A percentile compares a stretch with the other conserved stretches of the same genome.
These are phyloP conservation scores for Phaeosphaeriaceae sp. DNA, from an alignment of 2,329 filamentous ascomycete species.

Conservation along the genomic window DNA sequence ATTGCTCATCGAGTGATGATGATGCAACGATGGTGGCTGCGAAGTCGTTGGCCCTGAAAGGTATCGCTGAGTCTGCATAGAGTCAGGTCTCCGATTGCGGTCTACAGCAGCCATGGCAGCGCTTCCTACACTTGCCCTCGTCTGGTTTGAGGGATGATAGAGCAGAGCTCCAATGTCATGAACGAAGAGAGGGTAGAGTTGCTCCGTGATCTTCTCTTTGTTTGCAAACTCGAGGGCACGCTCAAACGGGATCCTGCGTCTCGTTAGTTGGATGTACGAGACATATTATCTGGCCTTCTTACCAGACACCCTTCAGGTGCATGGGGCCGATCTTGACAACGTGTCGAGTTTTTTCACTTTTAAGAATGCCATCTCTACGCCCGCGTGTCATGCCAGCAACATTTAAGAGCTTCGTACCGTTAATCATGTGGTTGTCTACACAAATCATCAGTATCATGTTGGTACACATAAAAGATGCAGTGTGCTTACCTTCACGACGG, in stretches of 20 bases:
- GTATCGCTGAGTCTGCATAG: constrained; percentile 53
- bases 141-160: constrained; percentile 91
- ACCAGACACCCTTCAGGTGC: constrained; percentile 82
- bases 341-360: constrained; percentile 95
- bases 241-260: constrained; percentile 89
- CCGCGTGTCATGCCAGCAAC: constrained; percentile 98
- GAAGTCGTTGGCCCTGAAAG: constrained; percentile 66
- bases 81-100: constrained; percentile 55
- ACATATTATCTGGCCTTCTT: constrained; percentile 4
- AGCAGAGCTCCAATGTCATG: constrained; percentile 94
- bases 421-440: constrained; percentile 98
- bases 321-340: constrained; percentile 99
- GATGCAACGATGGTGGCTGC: constrained; percentile 72
- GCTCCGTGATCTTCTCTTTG: constrained; percentile 98
- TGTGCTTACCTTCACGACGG: constrained; percentile 76
- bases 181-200: constrained; percentile 93
- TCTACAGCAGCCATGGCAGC: constrained; percentile 77
- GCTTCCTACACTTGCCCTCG: constrained; percentile 75
- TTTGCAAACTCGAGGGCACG: constrained; percentile 98
- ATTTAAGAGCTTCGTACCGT: constrained; percentile 94
- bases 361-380: constrained; percentile 91
- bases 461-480: background rate
- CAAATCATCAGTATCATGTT: background rate
- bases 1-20: constrained; percentile 72
- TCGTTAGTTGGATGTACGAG: constrained; percentile 10